Evolutionary conservation across 2,329 filamentous ascomycete species (phyloP), one percentile per base, ranked within the genome.

Genomic region (Diplodia mutila): DNA sequence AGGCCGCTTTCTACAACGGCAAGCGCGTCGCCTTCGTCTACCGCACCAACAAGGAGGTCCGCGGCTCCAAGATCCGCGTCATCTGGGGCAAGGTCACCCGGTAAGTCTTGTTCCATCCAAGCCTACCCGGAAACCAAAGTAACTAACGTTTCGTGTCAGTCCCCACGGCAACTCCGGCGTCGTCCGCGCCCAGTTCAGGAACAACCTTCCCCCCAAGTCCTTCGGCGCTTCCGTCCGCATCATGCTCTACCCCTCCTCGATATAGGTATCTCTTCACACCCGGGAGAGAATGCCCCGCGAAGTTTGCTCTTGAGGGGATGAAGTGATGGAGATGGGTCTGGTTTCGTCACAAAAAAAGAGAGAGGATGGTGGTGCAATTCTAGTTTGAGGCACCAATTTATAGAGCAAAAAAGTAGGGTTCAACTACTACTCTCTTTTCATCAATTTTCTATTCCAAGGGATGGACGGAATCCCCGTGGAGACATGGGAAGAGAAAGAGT

Each of bases 1-100:
- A 90, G 80, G 94, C 94, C 83, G 91, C 89, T 14, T 97, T 97
- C 91, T 98, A 97, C 87, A 87, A 93, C 74, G 94, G 94, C 85
- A 97, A 97, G 91, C 93, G 93, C 86, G 89, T 97, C 81, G 94
- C 94, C 81, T 98, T 92, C 84, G 93, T 97, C 84, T 97, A 97
- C 89, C 92, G 93, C 81, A 93, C 89, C 76, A 89, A 91, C 84
- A 93, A 90, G 85, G 93, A 97, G 88, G 87, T 96, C 80, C 91
- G 94, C 79, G 94, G 94, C 81, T 93, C 92, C 83, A 97, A 97
- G 90, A 94, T 97, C 85, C 90, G 93, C 27, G 80, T 97, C 76
- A 97, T 97, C 86, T 97, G 94, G 93, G 93, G 93, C 86, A 97
- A 96, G 87, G 91, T 97, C 80, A 95, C 92, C 81, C 87, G 93